phyloP scores from a whole-genome alignment of 2,329 filamentous ascomycete genomes.

The Calonectria pseudoturangicola region DNA sequence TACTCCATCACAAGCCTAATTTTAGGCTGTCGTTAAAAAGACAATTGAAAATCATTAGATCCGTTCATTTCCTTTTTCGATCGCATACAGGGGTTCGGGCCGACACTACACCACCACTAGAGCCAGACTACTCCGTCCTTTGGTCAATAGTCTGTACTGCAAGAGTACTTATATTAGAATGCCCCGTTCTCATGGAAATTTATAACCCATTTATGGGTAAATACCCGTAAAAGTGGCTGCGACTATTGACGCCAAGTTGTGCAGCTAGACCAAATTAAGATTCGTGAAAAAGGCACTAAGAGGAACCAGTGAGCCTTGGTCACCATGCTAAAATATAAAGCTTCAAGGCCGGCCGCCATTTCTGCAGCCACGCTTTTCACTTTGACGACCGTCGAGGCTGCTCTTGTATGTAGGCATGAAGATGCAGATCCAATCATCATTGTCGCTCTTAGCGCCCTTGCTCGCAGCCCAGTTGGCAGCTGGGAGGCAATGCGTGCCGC shows the following conservation, averaged over 20 bases:
- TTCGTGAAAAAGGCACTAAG: neutral
- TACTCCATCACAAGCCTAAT: no score
- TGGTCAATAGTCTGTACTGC: neutral
- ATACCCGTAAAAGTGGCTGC: neutral
- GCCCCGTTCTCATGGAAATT: neutral
- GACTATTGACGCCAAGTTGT: neutral
- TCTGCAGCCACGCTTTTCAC: neutral
- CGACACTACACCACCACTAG: neutral
- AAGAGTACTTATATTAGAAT: neutral
- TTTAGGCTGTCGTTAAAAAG: no score
- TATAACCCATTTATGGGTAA: neutral
- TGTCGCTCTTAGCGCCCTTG: neutral
- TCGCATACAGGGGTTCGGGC: neutral
- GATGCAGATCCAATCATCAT: neutral
- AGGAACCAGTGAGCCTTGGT: neutral
- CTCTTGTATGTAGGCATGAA: neutral
- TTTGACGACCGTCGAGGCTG: neutral
- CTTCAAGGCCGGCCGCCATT: neutral
- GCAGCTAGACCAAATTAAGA: neutral
- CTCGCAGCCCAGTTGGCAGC: neutral
- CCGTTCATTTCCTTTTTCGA: neutral
- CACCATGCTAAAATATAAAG: neutral
- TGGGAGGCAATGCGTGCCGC: neutral
- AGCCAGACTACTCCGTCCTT: neutral
- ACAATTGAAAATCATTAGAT: neutral